Base-by-base conservation (phyloP, 2,329 filamentous ascomycete species). In the Metarhizium brunneum region DNA sequence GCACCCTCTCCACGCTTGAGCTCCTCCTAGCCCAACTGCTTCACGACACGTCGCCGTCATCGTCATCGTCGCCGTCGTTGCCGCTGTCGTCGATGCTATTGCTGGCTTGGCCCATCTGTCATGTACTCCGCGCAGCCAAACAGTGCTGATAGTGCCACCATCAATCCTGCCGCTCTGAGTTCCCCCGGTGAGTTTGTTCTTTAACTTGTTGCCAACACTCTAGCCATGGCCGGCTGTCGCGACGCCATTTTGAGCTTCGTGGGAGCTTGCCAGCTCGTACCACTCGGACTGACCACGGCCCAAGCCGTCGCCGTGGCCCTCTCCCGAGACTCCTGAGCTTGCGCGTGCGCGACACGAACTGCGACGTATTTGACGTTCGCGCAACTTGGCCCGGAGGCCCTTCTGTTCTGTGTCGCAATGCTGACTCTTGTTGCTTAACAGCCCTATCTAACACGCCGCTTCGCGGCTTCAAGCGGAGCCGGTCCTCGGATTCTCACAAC, bases 121-220 rank as follows among this genome's bases (percentile, higher is more conserved):
- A 73, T 72, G 71, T 71, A 72, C 67, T 67, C 68, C 59, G 66
- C 64, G 58, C 69, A 64, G 73, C 80, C 85, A 72, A 86, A 86
- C 78, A 83, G 84, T 74, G 87, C 88, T 81, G 87, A 89, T 71
- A 87, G 87, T 78, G 88, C 87, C 70, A 95, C 90, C 69, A 94
- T 95, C 79, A 90, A 95, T 79, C 90, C 90, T 71, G 89, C 89
- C 68, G 88, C 87, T 61, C 81, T 95, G 76, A 90, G 87, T 76
- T 86, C 85, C 70, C 77, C 85, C 77, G 84, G 88, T 92, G 85
- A 72, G 76, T 48, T 25, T 25, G 8, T 43, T 43, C 35, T 51
- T 45, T 6, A 38, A 30, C 50, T 47, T 25, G 35, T 32, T 20
- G 10, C 45, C 18, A 32, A 3, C 30, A 45, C 20, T 35, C 11